These are phyloP conservation scores for Lachancea cidri DNA, from an alignment of 805 yeast species.

Conservation along the genomic window DNA sequence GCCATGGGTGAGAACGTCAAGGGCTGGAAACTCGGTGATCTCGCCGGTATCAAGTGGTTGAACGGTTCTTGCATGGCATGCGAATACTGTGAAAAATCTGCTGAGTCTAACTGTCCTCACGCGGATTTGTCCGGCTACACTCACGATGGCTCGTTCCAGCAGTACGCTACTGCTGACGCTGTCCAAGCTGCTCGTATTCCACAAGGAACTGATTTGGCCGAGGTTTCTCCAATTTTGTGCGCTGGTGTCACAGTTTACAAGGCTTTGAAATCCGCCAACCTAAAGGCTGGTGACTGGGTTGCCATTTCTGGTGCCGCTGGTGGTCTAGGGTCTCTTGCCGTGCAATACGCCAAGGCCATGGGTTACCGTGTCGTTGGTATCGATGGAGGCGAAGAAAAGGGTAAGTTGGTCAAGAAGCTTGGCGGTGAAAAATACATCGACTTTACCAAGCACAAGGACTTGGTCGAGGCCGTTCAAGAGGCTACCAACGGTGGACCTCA, in stretches of 20 bases:
- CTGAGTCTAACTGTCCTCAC: conserved; percentile 47
- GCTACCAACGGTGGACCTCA: conserved; percentile 68
- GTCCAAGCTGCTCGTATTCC: conserved; percentile 81
- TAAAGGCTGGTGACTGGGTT: conserved; percentile 52
- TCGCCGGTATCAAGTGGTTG: conserved; percentile 61
- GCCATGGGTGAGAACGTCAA: conserved; percentile 51
- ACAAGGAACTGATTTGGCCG: conserved; percentile 63
- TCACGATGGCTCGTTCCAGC: conserved; percentile 75
- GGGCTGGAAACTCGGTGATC: conserved; percentile 54
- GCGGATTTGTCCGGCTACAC: conserved; percentile 54
- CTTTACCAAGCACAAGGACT: conserved; percentile 46
- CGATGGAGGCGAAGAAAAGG: conserved; percentile 53
- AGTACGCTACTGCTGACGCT: conserved; percentile 83
- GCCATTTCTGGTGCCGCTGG: conserved; percentile 59
- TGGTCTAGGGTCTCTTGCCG: conserved; percentile 55
- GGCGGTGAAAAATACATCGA: conserved; percentile 56
- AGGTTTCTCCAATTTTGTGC: conserved; percentile 58
- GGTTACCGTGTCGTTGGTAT: conserved; percentile 52
- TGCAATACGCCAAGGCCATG: conserved; percentile 56
- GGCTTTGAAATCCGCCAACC: conserved; percentile 48
- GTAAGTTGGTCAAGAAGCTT: conserved; percentile 38
- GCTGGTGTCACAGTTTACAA: conserved; percentile 62
- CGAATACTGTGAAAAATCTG: conserved; percentile 49
- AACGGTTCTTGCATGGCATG: conserved; percentile 58
- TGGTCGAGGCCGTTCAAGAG: conserved; percentile 46